Base-by-base conservation (phyloP, 2,329 filamentous ascomycete species). In the Colletotrichum sp. region DNA sequence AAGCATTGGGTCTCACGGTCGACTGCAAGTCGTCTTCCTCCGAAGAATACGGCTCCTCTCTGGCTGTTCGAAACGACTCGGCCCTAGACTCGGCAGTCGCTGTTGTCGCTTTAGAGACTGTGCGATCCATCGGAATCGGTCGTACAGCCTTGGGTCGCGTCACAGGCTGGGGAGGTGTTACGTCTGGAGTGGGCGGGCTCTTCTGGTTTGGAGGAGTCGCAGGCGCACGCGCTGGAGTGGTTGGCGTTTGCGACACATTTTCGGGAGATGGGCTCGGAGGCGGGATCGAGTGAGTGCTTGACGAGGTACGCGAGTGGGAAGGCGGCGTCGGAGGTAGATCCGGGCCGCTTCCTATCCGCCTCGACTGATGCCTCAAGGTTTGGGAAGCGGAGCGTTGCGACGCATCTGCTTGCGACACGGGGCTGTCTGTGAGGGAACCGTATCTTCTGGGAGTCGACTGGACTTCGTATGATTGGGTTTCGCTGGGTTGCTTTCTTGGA, bases 131-230 rank as follows among this genome's bases (percentile, higher is more conserved):
- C 60, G 87, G 80, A 21, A 83, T 82, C 21, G 89, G 89, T 36
- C 90, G 89, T 61, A 87, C 81, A 69, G 85, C 81, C 80, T 85
- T 87, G 18, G 87, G 84, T 73, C 87, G 87, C 48, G 83, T 83
- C 64, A 82, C 81, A 59, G 84, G 83, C 75, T 92, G 90, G 43
- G 94, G 94, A 68, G 94, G 94, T 18, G 94, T 96, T 61, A 94
- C 90, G 83, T 95, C 94, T 39, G 94, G 94, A 4, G 94, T 96
- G 36, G 93, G 94, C 18, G 93, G 93, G 79, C 92, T 94, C 80
- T 90, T 89, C 78, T 93, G 91, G 78, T 92, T 91, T 32, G 92
- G 89, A 66, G 93, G 92, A 7, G 93, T 95, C 71, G 87, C 86
- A n/a, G 89, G 89, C 12, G 87, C 72, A 52, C 70, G 76, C 65